Evolutionary conservation across 2,329 filamentous ascomycete genomes (phyloP), one percentile per base, ranked within the genome.

Genomic region (Fusarium solani-melongenae): DNA sequence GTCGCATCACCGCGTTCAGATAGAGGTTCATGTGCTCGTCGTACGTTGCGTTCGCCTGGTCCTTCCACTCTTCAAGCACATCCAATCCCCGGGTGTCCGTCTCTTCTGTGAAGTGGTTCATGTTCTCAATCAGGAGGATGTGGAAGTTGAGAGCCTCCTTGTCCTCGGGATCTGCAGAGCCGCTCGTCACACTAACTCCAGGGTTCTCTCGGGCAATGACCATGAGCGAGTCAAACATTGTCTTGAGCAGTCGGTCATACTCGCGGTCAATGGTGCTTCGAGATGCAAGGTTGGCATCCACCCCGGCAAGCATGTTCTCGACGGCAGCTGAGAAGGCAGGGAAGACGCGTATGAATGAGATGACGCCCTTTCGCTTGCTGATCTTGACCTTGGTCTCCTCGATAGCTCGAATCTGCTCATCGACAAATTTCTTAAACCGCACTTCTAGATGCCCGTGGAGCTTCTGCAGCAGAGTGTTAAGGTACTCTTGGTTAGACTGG

Each of bases 381-480:
- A 98, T 95, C 86, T 98, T 98, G 82, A 99, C 96, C 83, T 98
- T 98, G 41, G 95, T 98, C 70, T 98, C 96, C 83, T 98, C 96
- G 72, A 98, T 98, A 6, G 95, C 95, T 29, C 94, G 93, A 67
- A 98, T 93, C 81, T 99, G 96, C 73, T 98, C 94, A 75, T 98
- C 96, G 10, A 98, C 91, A 77, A 98, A 98, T 71, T 94, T 94
- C 70, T 89, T 91, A 84, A 98, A 98, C 4, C 94, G 89, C 3
- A 89, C 88, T 74, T 93, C 90, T 20, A 98, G 86, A 46, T 89
- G 90, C 64, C 91, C 89, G 75, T 96, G 94, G 11, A 97, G 86
- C 79, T 94, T 95, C 77, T 96, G 93, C 4, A 98, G 85, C 2
- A 93, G 87, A 60, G 90, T 92, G 61, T 94, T 92, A 27, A 98